These are phyloP conservation scores for Scheffersomyces amazonensis DNA, from an alignment of 805 yeast species.

Conservation along the genomic window DNA sequence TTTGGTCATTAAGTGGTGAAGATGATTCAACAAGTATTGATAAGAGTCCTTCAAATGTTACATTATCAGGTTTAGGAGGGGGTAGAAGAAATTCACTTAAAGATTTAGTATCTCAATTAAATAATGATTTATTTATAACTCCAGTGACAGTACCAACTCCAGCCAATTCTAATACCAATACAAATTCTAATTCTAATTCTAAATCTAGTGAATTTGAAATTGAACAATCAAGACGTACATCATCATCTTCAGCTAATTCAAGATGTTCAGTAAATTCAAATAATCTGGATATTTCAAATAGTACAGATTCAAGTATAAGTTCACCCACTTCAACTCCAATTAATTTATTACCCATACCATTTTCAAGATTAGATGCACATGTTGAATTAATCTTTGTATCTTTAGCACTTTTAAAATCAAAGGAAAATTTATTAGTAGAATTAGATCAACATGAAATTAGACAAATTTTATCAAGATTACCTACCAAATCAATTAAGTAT, in stretches of 20 bases:
- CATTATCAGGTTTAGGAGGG: not conserved
- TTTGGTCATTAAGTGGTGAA: conserved; percentile 44
- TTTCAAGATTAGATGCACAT: conserved; percentile 69
- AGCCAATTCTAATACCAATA: not conserved
- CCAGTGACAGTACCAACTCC: conserved; percentile 1
- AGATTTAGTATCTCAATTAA: conserved; percentile 29
- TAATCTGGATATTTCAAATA: too few species aligned
- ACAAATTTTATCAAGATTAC: conserved; percentile 63
- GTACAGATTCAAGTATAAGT: conserved; percentile 1
- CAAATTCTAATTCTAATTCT: too few species aligned
- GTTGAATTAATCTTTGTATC: conserved; percentile 72
- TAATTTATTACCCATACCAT: conserved; percentile 34
- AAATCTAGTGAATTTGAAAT: too few species aligned
- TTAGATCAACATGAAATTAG: conserved; percentile 88
- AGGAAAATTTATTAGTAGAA: conserved; percentile 74
- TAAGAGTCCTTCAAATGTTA: not conserved
- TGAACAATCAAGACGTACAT: conserved; percentile 4
- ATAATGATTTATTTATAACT: conserved; percentile 7
- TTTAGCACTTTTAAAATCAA: conserved; percentile 75
- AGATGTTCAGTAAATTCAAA: too few species aligned
- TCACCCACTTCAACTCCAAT: not conserved
- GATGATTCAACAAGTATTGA: conserved; percentile 11
- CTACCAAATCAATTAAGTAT: conserved; percentile 40
- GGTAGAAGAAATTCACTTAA: conserved; percentile 22
- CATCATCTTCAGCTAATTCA: conserved; percentile 11